phyloP scores from a whole-genome alignment of 805 yeast species.

The Ogataea pini region DNA sequence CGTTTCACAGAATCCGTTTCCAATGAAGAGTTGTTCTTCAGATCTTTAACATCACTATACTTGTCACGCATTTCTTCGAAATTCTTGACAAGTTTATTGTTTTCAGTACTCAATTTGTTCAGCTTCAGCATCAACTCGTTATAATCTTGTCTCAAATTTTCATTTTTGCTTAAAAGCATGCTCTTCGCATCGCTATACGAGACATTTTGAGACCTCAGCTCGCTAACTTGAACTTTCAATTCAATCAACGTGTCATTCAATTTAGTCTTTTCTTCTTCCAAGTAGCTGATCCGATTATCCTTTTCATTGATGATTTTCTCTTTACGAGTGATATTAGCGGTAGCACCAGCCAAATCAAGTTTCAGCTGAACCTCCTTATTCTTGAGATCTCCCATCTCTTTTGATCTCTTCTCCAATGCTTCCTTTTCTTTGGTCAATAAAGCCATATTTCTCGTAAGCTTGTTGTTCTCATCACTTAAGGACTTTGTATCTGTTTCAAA shows the following conservation, averaged over 20 bases:
- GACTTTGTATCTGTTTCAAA: conserved; percentile 28
- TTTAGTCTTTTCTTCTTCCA: conserved; percentile 42
- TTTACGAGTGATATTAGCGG: conserved; percentile 46
- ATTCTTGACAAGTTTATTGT: conserved; percentile 41
- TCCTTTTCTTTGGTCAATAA: conserved; percentile 40
- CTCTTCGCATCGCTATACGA: conserved; percentile 41
- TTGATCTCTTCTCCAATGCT: conserved; percentile 23
- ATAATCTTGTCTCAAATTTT: conserved; percentile 34
- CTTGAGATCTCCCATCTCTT: conserved; percentile 42
- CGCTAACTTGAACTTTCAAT: conserved; percentile 43
- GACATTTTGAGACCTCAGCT: conserved; percentile 39
- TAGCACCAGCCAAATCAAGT: conserved; percentile 48
- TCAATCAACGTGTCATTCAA: conserved; percentile 41
- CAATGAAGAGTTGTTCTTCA: conserved; percentile 33
- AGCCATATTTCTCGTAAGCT: conserved; percentile 33
- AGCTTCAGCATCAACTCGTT: conserved; percentile 40
- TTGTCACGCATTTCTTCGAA: conserved; percentile 43
- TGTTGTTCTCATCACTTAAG: conserved; percentile 31
- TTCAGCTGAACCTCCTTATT: conserved; percentile 47
- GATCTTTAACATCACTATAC: conserved; percentile 37
- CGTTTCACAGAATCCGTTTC: conserved; percentile 54
- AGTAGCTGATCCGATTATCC: conserved; percentile 37
- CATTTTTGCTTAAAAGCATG: conserved; percentile 44
- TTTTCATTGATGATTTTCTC: conserved; percentile 43
- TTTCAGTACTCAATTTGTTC: conserved; percentile 44